Base-by-base conservation (phyloP, 179 eudicot species). In the Vitellaria paradoxa region DNA sequence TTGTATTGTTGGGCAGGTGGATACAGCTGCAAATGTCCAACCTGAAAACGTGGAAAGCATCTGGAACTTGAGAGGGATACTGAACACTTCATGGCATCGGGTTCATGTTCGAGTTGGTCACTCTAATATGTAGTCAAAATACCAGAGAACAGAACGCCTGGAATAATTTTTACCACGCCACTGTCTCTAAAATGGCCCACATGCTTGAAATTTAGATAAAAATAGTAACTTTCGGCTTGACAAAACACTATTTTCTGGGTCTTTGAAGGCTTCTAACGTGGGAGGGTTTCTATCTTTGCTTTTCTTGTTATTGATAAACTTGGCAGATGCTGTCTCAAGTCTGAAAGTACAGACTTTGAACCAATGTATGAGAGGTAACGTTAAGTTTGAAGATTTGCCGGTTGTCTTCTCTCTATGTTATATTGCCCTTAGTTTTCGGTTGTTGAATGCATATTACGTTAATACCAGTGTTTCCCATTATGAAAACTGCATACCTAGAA, bases 1-100 rank as follows among this genome's bases (percentile, higher is more conserved):
- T 10, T 79, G 53, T 65, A 17, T 65, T 60, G 56, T 45, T 60
- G 76, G 40, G 76, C 88, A 92, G 97, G 89, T 92, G 69, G 97
- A 92, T 75, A 75, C 79, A 37, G 87, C 97, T 24, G 94, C 87
- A 70, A 92, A 92, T 71, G 93, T 92, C 73, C 97, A 92, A 78
- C 94, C 94, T n/a, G 93, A 89, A 84, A 90, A 79, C 26, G 93
- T 92, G 26, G 88, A 88, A 59, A 85, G 66, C 74, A 87, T 90
- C 7, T 92, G 97, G 97, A 91, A 92, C 83, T 81, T 92, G 83
- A 85, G 97, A 80, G 97, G 97, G 60, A 83, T 92, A 79, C 83
- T 92, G 45, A 92, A 92, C 86, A 92, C 94, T 64, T 92, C 94
- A 47, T 92, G 97, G 97, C 97, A 92, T 79, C 85, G 90, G 77